Percentiles rank a stretch among this genome's conserved stretches.
phyloP scores from a whole-genome alignment of 2,329 filamentous ascomycete species.

The Laburnicola sp. region DNA sequence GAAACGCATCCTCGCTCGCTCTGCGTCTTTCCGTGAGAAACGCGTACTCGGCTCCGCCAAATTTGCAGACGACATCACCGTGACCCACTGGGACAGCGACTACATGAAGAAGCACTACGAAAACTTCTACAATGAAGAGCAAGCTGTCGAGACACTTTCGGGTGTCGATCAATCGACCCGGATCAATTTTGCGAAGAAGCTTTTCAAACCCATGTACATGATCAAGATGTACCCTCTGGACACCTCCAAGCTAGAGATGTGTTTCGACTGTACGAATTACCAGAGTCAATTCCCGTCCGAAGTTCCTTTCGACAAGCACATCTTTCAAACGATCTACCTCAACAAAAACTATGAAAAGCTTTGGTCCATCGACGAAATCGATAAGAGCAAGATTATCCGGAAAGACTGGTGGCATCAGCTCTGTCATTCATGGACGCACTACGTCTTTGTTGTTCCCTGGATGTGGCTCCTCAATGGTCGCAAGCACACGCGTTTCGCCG shows the following conservation, averaged over 20 bases:
- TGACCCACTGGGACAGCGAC: constrained; percentile 66
- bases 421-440: constrained; percentile 66
- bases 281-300: constrained; percentile 68
- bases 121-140: constrained; percentile 58
- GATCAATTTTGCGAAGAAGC: constrained; percentile 52
- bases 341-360: constrained; percentile 60
- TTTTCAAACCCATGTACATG: constrained; percentile 67
- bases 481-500: constrained; percentile 65
- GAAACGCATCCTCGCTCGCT: too few relatives aligned
- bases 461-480: constrained; percentile 73
- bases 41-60: constrained; percentile 71
- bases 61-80: constrained; percentile 70
- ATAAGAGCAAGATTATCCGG: constrained; percentile 62
- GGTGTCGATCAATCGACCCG: constrained; percentile 48
- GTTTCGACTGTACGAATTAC: constrained; percentile 76
- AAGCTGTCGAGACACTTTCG: constrained; percentile 49
- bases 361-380: constrained; percentile 64
- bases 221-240: constrained; percentile 63
- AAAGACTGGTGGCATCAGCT: constrained; percentile 71
- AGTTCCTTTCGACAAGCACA: constrained; percentile 60
- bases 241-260: constrained; percentile 61
- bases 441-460: constrained; percentile 67
- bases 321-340: constrained; percentile 72
- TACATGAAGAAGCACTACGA: constrained; percentile 73
- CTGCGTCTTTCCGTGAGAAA: too few relatives aligned